Evolutionary conservation across 2,329 filamentous ascomycete species (phyloP), one percentile per base, ranked within the genome.

Genomic region (Colletotrichum sojae): DNA sequence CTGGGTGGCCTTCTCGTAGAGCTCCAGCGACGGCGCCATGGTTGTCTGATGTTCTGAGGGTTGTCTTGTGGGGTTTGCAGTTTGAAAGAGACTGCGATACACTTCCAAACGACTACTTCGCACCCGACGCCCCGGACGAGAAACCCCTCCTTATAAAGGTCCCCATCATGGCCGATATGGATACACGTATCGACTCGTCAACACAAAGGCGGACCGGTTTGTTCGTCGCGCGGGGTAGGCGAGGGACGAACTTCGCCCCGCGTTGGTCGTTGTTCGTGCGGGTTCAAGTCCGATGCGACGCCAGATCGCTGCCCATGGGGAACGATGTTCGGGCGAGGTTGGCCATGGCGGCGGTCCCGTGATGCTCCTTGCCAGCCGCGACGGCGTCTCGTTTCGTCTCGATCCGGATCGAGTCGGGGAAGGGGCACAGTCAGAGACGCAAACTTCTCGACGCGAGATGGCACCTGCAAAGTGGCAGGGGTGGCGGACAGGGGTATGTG

Each of bases 11-110:
- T 68, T 68, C 22, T 63, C 65, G 54, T 68, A 68, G 16, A 59
- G 53, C 51, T 68, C 59, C 54, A 68, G 20, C 22, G 65, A 68
- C 39, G 65, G 65, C 25, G 65, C 65, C 65, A 68, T 68, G 10
- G n/a, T 68, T 46, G 16, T 9, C 27, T 36, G 31, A 36, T 36
- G 62, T 43, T 51, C 13, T 3, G 15, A 5, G 16, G 12, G 20
- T 51, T 15, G 22, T 15, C 5, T 31, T 54, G 27, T 52, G 31
- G 31, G 31, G 3, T 51, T n/a, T 22, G 3, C 55, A 2, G 31
- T 22, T 9, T 9, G 4, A 20, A 36, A 27, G 31, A 18, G 46
- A 31, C 36, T 52, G 18, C 16, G 31, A 39, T 43, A 45, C 18
- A 40, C 45, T 36, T 10, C 13, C 22, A 4, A 5, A 16, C 10